Evolutionary conservation across 2,329 filamentous ascomycete species (phyloP).

Genomic region (Cordyceps farinosa): DNA sequence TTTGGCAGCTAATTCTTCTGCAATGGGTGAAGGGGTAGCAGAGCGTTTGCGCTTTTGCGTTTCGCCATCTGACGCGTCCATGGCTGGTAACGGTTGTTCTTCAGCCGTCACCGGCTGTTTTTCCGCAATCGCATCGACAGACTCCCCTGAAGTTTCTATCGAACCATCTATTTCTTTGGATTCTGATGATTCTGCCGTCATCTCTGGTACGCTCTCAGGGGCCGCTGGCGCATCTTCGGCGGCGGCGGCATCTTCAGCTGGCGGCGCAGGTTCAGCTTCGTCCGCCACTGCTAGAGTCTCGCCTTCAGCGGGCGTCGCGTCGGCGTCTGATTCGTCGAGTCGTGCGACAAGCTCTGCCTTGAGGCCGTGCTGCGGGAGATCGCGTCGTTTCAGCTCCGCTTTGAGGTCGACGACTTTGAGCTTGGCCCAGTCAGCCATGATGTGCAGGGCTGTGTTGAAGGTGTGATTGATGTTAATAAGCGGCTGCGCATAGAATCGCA

Average conservation of each 20-base stretch:
- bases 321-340: slow-evolving; percentile 43
- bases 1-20: slow-evolving; percentile 53
- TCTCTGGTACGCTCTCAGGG: slow-evolving; percentile 9
- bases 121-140: neutral
- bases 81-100: neutral
- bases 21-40: slow-evolving; percentile 54
- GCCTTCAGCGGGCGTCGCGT: neutral
- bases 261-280: slow-evolving; percentile 18
- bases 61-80: slow-evolving; percentile 32
- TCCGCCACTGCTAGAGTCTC: slow-evolving; percentile 22
- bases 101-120: neutral
- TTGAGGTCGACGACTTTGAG: slow-evolving; percentile 74
- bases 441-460: slow-evolving; percentile 18
- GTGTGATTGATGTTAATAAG: neutral
- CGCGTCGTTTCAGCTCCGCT: slow-evolving; percentile 68
- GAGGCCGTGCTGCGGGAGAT: slow-evolving; percentile 65
- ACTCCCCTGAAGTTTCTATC: neutral
- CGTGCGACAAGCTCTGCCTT: slow-evolving; percentile 69
- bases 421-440: slow-evolving; percentile 51
- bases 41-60: slow-evolving; percentile 66
- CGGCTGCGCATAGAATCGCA: neutral
- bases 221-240: neutral
- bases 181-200: slow-evolving; percentile 3
- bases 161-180: neutral
- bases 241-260: slow-evolving; percentile 17